Evolutionary conservation across 768 basidiomycete species (phyloP).

Genomic region (Phlegmacium glaucopus): DNA sequence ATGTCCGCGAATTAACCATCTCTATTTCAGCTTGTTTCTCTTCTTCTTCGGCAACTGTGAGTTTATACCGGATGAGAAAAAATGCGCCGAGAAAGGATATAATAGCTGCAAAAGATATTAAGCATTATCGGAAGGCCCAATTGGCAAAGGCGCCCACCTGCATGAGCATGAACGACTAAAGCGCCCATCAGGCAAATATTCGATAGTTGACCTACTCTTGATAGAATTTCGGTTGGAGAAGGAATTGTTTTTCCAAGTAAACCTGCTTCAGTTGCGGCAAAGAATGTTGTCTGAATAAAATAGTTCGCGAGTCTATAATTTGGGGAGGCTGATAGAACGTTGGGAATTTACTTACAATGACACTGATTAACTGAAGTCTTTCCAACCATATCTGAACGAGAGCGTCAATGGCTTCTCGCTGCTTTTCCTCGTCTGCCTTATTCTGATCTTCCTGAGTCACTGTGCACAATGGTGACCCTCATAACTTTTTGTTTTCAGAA

Average conservation of each 20-base stretch:
- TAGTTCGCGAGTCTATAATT: no score
- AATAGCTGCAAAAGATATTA: constrained; percentile 16
- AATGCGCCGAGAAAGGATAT: constrained; percentile 53
- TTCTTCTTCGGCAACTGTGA: constrained; percentile 49
- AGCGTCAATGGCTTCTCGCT: constrained; percentile 43
- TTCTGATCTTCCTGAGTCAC: constrained; percentile 47
- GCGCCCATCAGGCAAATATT: constrained; percentile 50
- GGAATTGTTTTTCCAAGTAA: constrained; percentile 45
- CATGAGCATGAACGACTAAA: constrained; percentile 51
- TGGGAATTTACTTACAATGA: no score
- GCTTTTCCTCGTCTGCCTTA: constrained; percentile 40
- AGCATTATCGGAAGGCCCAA: neutral
- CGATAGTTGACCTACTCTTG: constrained; percentile 26
- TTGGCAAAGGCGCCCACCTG: constrained; percentile 31
- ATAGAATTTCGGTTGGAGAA: constrained; percentile 6
- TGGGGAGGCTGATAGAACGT: no score
- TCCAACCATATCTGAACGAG: constrained; percentile 63
- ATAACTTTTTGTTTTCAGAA: neutral
- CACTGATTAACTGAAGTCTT: constrained; percentile 54
- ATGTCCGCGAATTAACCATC: constrained; percentile 1
- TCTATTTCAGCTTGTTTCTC: constrained; percentile 30
- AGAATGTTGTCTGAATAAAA: constrained; percentile 57
- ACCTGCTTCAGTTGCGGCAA: constrained; percentile 54
- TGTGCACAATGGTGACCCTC: neutral
- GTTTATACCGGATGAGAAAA: constrained; percentile 51